Evolutionary conservation across 768 basidiomycete genomes (phyloP), one percentile per base, ranked within the genome.

Genomic region (Suillus clintonianus): DNA sequence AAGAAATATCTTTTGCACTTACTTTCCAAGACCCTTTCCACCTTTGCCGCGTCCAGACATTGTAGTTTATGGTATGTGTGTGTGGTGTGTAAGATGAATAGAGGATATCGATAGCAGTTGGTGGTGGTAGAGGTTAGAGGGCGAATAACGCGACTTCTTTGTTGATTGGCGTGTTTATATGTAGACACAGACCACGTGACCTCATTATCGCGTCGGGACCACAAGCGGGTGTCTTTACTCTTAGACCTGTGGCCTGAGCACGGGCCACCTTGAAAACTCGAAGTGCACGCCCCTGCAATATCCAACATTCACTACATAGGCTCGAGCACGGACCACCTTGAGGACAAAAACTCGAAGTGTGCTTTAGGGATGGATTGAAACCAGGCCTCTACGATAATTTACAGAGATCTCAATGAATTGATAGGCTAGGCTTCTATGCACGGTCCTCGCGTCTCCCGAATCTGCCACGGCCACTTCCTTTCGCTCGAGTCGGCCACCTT

Each of bases 21-120:
- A 74, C 79, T 80, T 81, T 72, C 81, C 81, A 48, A 82, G 79
- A 71, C 81, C 88, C 62, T 83, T 82, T 69, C 81, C 82, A 50
- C 82, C 81, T 51, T 82, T 82, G 68, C 82, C 82, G 53, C 81
- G 81, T 71, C 82, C 81, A 70, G 82, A 82, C 82, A 82, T 80
- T 68, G 67, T 37, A 41, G 62, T 57, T 67, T 39, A 54, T 48
- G 13, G 60, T 65, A 59, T 66, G 61, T 63, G 11, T 59, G 24
- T 3, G 51, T 53, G 30, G 63, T 64, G 62, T 50, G 59, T 65
- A 51, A 43, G 59, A 53, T 57, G 65, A 22, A 34, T 24, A 36
- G 37, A 27, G 11, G 34, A 24, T 62, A 27, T 27, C 4, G 61
- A 63, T 61, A 61, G 13, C 34, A 11, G 11, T 39, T 55, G 37